Evolutionary conservation across 2,329 filamentous ascomycete genomes (phyloP).

Genomic region (Immersiporthe knoxdaviesiana): DNA sequence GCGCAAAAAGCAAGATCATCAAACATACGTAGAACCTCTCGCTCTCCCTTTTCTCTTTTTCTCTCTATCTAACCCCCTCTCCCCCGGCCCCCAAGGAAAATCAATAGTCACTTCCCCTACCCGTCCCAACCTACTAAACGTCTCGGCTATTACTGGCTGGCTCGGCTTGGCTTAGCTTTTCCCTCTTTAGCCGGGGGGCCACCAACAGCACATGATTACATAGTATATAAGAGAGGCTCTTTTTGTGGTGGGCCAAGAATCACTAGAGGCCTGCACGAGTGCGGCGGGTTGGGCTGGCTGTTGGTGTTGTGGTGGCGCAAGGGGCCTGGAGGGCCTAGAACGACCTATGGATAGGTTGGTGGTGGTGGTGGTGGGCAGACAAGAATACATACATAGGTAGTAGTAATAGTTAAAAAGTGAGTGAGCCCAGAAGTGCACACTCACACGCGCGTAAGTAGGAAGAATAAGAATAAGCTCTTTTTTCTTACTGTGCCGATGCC

Average conservation of each 20-base stretch:
- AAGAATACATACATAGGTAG: too few species aligned
- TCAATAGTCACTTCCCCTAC: not conserved
- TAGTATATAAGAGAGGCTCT: not conserved
- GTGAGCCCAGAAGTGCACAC: not conserved
- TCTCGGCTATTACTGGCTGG: not conserved
- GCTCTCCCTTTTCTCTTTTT: too few species aligned
- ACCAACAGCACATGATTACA: not conserved
- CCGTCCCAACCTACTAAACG: not conserved
- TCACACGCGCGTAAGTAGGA: not conserved
- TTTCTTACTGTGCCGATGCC: not conserved
- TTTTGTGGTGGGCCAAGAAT: not conserved
- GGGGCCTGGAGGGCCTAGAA: not conserved
- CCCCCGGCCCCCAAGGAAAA: not conserved
- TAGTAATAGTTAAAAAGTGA: too few species aligned
- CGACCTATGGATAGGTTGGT: not conserved
- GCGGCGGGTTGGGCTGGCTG: not conserved
- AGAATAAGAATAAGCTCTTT: constrained; percentile 3
- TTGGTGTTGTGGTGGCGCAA: not conserved
- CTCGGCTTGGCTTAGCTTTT: not conserved
- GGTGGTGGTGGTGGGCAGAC: too few species aligned
- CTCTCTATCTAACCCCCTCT: too few species aligned
- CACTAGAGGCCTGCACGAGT: not conserved
- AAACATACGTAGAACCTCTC: too few species aligned
- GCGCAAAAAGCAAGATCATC: too few species aligned
- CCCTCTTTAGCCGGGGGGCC: not conserved